Base-by-base conservation (phyloP, 768 basidiomycete species). In the Pilatotrama ljubarskyi region DNA sequence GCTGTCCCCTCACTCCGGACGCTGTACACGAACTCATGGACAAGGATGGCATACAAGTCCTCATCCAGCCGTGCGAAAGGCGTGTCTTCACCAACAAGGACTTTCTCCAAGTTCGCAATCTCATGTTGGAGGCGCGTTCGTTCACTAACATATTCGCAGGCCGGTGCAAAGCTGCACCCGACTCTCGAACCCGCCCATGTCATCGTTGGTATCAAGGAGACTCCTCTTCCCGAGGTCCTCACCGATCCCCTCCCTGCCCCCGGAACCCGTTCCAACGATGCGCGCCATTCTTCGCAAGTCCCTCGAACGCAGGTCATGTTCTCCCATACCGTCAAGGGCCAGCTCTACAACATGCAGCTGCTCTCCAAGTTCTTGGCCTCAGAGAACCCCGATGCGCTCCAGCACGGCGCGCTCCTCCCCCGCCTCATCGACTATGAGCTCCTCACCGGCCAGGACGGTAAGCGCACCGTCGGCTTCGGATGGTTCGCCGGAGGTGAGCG, bases 281-380 rank as follows among this genome's bases (percentile, higher is more conserved):
- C 61, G 57, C 40, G 64, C 7, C 40, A 51, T 6, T n/a, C 35
- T 14, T 44, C 51, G 9, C 57, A 64, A 3, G 69, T 76, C 36
- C 73, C 82, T 11, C 83, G 89, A 32, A 93, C 88, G 0, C 88
- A 95, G 66, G 73, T 95, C 55, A 93, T 95, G 87, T 96, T 97
- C 80, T 93, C 90, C 29, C 94, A 95, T 70, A 95, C 94, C 0
- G 83, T 84, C 55, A 96, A 95, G 72, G 91, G 90, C 0, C 91
- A 96, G 72, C 72, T 78, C 6, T 95, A 95, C 74, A 97, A 96
- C 67, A 91, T 88, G 69, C 83, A 86, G 0, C 75, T 97, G 0
- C 79, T 97, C 2, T 78, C 86, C 0, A 78, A 80, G 51, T 93
- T 90, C 70, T 73, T 88, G 8, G 73, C 73, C 3, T 69, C 66